Conservation (phyloP, 306 rosid genomes). For the Spatholobus suberectus region DNA sequence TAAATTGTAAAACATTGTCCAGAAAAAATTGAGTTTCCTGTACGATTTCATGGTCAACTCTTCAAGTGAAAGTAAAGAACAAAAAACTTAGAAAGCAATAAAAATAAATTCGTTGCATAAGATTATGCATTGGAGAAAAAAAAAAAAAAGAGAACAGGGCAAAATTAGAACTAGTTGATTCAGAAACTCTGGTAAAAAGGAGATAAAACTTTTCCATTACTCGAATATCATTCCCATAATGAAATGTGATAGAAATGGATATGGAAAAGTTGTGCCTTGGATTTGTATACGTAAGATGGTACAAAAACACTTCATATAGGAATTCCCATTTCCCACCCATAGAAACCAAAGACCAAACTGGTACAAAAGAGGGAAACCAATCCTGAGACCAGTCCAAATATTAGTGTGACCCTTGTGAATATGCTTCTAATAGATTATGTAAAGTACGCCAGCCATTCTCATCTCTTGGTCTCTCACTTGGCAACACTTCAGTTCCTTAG, state of each 20-base stretch:
- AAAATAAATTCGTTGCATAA: conserved; percentile 41
- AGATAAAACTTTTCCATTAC: conserved; percentile 75
- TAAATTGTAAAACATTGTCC: too few species aligned
- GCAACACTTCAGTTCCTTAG: too few species aligned
- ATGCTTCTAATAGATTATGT: too few species aligned
- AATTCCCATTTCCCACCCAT: conserved; percentile 87
- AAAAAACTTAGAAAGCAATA: neutral
- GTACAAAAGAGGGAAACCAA: conserved; percentile 69
- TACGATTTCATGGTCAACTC: neutral
- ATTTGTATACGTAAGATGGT: conserved; percentile 86
- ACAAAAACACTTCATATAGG: conserved; percentile 78
- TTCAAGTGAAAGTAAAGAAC: neutral
- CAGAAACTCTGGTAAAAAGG: conserved; percentile 81
- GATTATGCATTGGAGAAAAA: neutral
- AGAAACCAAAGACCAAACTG: conserved; percentile 63
- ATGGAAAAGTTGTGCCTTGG: conserved; percentile 93
- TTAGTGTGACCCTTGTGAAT: too few species aligned
- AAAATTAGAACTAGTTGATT: conserved; percentile 77
- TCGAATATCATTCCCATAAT: conserved; percentile 57
- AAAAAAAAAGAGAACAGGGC: neutral
- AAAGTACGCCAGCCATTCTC: too few species aligned
- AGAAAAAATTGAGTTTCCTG: neutral
- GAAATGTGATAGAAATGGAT: conserved; percentile 84
- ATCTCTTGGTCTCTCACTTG: too few species aligned
- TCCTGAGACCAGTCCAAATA: conserved; percentile 74